Evolutionary conservation across 495 filamentous ascomycete species (phyloP), one percentile per base, ranked within the genome.

Genomic region (Penicillium steckii): DNA sequence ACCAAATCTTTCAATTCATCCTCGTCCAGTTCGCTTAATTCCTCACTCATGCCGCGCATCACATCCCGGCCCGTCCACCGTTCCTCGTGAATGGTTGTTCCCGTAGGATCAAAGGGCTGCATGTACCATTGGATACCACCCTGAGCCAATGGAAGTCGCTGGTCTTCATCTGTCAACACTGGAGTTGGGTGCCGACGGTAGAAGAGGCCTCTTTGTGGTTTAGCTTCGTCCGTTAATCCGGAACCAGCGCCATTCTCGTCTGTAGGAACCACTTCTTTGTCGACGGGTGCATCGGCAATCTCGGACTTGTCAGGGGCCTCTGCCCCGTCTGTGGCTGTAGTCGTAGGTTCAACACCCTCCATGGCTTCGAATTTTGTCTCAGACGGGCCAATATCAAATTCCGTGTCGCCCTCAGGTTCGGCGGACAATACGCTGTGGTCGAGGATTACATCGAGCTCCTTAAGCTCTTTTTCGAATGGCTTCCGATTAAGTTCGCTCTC

Each of bases 111-210:
- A 60, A 94, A 93, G 9, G 83, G 80, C 54, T 90, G 77, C 60
- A 95, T 83, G 71, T 95, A 97, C 91, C 92, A 96, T 9, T 88
- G 85, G 6, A 93, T 77, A 10, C 91, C 91, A 41, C 91, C 91
- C 43, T 85, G 73, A 3, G 80, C 76, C 26, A 94, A 70, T 4
- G 79, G 72, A 15, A 83, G 77, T 8, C 76, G 68, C 35, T 81
- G 73, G 24, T 83, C 75, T 25, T 75, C 75, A 44, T 75, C 72
- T 25, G 44, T 57, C 40, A 66, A 21, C 7, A 56, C 22, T 8
- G 63, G 63, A 1, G 63, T 66, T 7, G 63, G 63, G 44, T 64
- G 63, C 47, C 63, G 50, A 18, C 53, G 44, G 26, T 54, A 64
- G 27, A 46, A 40, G 10, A 48, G 18, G 12, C 52, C 46, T 26